A percentile compares a stretch with the other conserved stretches of the same genome.
Evolutionary conservation across 331 rosid genomes (phyloP).

Genomic region (Telfairia occidentalis): DNA sequence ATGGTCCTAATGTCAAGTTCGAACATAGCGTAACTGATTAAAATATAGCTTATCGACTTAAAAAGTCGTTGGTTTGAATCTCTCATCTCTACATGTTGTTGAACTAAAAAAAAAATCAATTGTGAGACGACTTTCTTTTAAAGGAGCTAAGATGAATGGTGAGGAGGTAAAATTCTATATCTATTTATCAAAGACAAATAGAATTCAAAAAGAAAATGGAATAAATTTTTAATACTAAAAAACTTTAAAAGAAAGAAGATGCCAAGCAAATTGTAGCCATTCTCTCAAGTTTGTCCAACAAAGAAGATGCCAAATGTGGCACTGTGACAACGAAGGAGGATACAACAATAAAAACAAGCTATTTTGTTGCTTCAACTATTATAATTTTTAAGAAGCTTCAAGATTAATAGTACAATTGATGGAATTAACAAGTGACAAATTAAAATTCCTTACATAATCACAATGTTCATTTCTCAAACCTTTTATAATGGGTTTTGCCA

Average conservation of each 20-base stretch:
- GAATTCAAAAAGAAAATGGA: neutral
- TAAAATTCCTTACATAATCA: neutral
- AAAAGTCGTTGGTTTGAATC: no score
- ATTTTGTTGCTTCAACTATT: neutral
- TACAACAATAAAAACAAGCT: neutral
- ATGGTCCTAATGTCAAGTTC: no score
- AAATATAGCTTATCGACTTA: no score
- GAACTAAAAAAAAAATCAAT: no score
- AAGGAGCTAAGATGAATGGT: neutral
- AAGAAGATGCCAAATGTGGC: neutral
- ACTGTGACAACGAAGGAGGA: neutral
- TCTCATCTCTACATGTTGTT: no score
- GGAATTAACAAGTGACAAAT: neutral
- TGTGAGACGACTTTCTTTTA: neutral
- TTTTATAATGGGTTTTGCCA: neutral
- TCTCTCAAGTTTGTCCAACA: neutral
- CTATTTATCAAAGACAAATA: neutral
- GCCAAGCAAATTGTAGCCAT: neutral
- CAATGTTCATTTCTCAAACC: neutral
- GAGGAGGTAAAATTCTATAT: neutral
- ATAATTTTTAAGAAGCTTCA: neutral
- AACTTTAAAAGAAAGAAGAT: neutral
- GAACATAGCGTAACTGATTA: no score
- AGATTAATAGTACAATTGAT: neutral
- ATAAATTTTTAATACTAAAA: neutral